phyloP scores from a whole-genome alignment of 805 yeast species.

The Pichia pseudocactophila region DNA sequence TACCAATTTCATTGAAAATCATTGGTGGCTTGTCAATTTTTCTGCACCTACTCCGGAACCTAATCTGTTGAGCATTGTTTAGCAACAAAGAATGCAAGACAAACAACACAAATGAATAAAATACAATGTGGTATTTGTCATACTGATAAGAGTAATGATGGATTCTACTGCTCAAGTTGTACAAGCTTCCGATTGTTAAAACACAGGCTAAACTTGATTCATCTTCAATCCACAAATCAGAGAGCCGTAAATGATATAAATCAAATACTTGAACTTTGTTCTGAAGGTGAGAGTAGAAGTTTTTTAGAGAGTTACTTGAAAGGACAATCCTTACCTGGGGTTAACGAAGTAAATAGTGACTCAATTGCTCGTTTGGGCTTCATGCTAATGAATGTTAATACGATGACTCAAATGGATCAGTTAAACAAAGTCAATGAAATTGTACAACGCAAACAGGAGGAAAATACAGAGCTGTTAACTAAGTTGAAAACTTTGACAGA shows the following conservation, averaged over 20 bases:
- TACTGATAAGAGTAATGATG: background rate
- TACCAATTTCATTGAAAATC: too few species aligned
- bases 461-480: conserved; percentile 12
- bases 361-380: conserved; percentile 25
- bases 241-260: conserved; percentile 17
- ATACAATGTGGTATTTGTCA: conserved; percentile 16
- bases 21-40: too few species aligned
- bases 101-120: background rate
- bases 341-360: conserved; percentile 12
- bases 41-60: too few species aligned
- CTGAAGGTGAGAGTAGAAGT: conserved; percentile 17
- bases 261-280: conserved; percentile 19
- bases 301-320: conserved; percentile 15
- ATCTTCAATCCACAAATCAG: conserved; percentile 15
- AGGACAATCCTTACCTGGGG: background rate
- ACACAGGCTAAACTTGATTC: conserved; percentile 16
- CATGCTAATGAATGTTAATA: conserved; percentile 25
- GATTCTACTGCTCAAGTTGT: conserved; percentile 22
- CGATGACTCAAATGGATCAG: background rate
- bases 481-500: conserved; percentile 7
- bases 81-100: background rate
- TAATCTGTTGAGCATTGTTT: background rate
- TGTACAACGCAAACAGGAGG: conserved; percentile 4
- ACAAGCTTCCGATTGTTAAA: conserved; percentile 21
- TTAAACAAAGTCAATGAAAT: background rate